Base-by-base conservation (phyloP, 306 rosid species). In the Vigna unguiculata region DNA sequence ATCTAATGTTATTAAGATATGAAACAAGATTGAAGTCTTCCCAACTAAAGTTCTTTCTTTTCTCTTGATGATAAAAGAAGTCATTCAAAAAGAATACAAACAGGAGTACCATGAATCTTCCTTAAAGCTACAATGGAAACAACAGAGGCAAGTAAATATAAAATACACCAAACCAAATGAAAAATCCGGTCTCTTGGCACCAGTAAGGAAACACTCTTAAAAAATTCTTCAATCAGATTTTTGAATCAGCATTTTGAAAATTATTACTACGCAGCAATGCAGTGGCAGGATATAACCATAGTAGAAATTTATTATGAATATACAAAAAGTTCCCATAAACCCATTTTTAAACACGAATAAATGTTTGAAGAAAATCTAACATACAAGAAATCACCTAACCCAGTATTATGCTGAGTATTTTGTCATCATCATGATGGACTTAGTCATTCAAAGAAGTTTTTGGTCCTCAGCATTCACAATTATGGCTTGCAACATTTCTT, bases 221-320 rank as follows among this genome's bases (percentile, higher is more conserved):
- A 45, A 3, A 59, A 28, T 19, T 17, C 70, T n/a, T n/a, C 49
- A 61, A 9, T 28, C 48, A 72, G 20, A 53, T 21, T 15, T 34
- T 53, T 34, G 55, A 24, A 32, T 72, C 25, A 19, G 60, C 28
- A 38, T 41, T 72, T 79, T 79, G 38, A 21, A 62, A 52, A 64
- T 41, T 19, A 74, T 21, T n/a, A 36, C 43, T 30, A 65, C 9
- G 49, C 47, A 45, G 22, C 16, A 17, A 32, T 5, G 16, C 13
- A 7, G 20, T 36, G 20, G 28, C 30, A 6, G 62, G 30, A 73
- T 6, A n/a, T 3, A 47, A 47, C n/a, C 71, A 47, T 36, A 28
- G 65, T 24, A 19, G 15, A 20, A 57, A 28, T 32, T 48, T 16
- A 5, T 59, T 25, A 10, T 22, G 62, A 14, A 32, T 41, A 53